phyloP scores from a whole-genome alignment of 768 basidiomycete genomes.

The Auriculariales sp. region DNA sequence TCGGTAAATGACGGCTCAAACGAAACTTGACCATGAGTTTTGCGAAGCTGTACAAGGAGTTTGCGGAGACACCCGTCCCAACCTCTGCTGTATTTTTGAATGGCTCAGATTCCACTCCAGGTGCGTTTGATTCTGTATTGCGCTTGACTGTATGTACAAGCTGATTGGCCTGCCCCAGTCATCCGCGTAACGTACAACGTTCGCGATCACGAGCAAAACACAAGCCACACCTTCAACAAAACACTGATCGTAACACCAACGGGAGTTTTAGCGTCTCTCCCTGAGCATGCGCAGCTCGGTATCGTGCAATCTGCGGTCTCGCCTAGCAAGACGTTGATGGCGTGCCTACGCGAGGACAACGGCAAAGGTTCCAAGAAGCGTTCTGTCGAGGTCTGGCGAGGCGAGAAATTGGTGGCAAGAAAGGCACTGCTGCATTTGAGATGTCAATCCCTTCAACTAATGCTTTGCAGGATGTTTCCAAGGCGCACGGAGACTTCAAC shows the following conservation, averaged over 20 bases:
- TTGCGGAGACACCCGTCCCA: slow-evolving; percentile 27
- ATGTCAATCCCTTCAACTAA: neutral
- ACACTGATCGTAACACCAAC: slow-evolving; percentile 17
- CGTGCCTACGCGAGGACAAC: neutral
- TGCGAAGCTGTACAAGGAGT: slow-evolving; percentile 19
- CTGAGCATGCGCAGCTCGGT: slow-evolving; percentile 2
- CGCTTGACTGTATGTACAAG: neutral
- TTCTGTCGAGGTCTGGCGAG: slow-evolving; percentile 46
- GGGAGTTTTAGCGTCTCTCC: slow-evolving; percentile 10
- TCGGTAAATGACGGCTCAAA: no score
- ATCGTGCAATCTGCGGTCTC: neutral
- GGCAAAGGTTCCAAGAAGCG: slow-evolving; percentile 21
- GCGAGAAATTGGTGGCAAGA: slow-evolving; percentile 26
- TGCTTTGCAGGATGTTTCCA: slow-evolving; percentile 32
- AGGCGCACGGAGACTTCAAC: slow-evolving; percentile 43
- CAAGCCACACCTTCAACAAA: slow-evolving; percentile 29
- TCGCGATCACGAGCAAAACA: slow-evolving; percentile 36
- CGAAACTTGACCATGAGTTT: neutral
- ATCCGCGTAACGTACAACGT: slow-evolving; percentile 31
- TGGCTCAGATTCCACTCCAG: neutral
- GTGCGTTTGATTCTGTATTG: neutral
- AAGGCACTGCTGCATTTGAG: slow-evolving; percentile 7
- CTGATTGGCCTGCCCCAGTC: neutral
- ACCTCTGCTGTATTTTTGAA: slow-evolving; percentile 20
- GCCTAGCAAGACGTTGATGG: neutral